These are phyloP conservation scores for Phialophora macrospora DNA, from an alignment of 2,329 filamentous ascomycete genomes.

Conservation along the genomic window DNA sequence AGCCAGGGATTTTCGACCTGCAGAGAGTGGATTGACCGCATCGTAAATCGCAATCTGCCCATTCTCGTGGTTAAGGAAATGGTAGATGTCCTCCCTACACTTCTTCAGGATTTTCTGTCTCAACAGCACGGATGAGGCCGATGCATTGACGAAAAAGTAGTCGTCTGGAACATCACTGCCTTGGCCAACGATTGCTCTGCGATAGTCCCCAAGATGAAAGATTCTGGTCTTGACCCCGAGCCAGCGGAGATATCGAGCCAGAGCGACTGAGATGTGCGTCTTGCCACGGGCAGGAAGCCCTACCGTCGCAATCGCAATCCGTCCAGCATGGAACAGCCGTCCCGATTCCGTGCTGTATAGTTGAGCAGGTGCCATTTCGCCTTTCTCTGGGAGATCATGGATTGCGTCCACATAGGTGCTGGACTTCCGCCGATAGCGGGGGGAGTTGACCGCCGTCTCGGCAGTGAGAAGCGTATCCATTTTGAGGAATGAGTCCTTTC, in stretches of 20 bases:
- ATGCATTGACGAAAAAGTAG: slow-evolving; percentile 96
- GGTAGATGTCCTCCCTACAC: slow-evolving; percentile 95
- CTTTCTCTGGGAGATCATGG: slow-evolving; percentile 84
- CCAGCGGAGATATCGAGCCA: slow-evolving; percentile 94
- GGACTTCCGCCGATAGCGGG: slow-evolving; percentile 86
- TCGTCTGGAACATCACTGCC: slow-evolving; percentile 88
- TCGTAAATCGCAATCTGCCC: slow-evolving; percentile 98
- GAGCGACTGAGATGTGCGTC: slow-evolving; percentile 94
- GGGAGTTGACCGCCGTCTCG: slow-evolving; percentile 88
- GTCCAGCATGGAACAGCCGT: slow-evolving; percentile 91
- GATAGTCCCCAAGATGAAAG: slow-evolving; percentile 96
- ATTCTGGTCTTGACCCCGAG: slow-evolving; percentile 97
- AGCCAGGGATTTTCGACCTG: slow-evolving; percentile 79
- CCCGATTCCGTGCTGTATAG: slow-evolving; percentile 98
- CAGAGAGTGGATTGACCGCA: slow-evolving; percentile 89
- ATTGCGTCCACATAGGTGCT: slow-evolving; percentile 98
- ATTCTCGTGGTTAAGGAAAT: slow-evolving; percentile 95
- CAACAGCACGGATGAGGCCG: slow-evolving; percentile 86
- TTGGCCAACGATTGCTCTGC: slow-evolving; percentile 83
- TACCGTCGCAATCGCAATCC: slow-evolving; percentile 96
- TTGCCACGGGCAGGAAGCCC: slow-evolving; percentile 94
- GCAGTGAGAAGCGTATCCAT: slow-evolving; percentile 69
- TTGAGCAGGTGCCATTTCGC: slow-evolving; percentile 88
- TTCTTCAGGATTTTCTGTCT: slow-evolving; percentile 97
- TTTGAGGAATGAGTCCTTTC: slow-evolving; percentile 11